Base-by-base conservation (phyloP, 75 land plant species). In the Sequoiadendron giganteum region DNA sequence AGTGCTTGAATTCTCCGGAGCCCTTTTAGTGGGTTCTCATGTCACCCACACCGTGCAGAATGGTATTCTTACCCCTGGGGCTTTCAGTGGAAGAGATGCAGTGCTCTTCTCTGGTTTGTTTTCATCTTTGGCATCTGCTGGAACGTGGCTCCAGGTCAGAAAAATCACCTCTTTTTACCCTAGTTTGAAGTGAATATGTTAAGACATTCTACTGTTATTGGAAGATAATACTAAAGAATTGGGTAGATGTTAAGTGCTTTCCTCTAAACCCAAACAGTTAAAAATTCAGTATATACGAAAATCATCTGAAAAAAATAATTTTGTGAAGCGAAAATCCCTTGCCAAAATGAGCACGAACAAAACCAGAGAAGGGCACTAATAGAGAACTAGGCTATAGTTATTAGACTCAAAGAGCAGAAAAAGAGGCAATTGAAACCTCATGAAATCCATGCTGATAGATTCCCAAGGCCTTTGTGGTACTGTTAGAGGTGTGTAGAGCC, bases 41-140 rank as follows among this genome's bases (percentile, higher is more conserved):
- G 99, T 98, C 32, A 95, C 96, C 72, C 95, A 93, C 83, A 98
- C 99, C 28, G 97, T 98, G 99, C 99, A 98, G 93, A 97, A 97
- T 61, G 98, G 99, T 16, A 98, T 98, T 42, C 88, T 98, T 32
- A 92, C 92, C 36, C 87, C 99, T 49, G 87, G 83, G 79, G 92
- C 94, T n/a, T 98, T 98, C 85, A 90, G 91, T 83, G 99, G 99
- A 56, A 97, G 92, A 91, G 91, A 95, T 78, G 90, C 91, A 13
- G 77, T 98, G 83, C 94, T 95, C 47, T 97, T 98, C 85, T 95
- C 97, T 73, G 99, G 99, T 10, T 86, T 98, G 92, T 91, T 97
- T 13, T 95, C 99, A 85, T 97, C 97, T 68, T 90, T 98, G 28
- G 97, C 96, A 75, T 95, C 99, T 86, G 96, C 99, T 85, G 99